These are phyloP conservation scores for Lipomyces sp. DNA, from an alignment of 805 yeast species.

Conservation along the genomic window DNA sequence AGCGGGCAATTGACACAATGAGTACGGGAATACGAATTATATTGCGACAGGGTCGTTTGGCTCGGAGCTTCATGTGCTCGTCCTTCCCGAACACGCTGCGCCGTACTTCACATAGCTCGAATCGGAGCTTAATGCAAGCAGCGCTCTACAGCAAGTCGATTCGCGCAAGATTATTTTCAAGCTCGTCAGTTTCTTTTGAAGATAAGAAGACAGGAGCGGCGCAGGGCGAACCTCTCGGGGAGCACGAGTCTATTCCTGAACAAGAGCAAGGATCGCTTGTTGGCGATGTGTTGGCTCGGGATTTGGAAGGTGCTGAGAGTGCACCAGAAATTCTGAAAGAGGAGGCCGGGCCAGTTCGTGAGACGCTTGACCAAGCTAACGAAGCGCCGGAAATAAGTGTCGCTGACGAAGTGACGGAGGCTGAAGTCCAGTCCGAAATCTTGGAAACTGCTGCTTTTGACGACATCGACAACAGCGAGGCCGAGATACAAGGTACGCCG, in stretches of 20 bases:
- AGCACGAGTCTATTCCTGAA: constrained; percentile 14
- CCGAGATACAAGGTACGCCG: background rate
- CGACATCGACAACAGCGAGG: background rate
- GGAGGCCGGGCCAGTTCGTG: constrained; percentile 4
- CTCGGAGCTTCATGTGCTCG: no score
- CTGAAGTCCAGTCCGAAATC: background rate
- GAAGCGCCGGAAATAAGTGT: background rate
- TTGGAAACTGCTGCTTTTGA: background rate
- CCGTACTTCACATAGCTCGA: no score
- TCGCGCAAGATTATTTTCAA: no score
- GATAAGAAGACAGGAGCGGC: no score
- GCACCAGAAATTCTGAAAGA: constrained; percentile 28
- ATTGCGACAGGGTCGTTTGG: no score
- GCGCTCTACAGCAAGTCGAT: no score
- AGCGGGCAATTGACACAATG: no score
- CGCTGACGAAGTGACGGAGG: background rate
- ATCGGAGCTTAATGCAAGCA: no score
- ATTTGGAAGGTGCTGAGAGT: constrained; percentile 16
- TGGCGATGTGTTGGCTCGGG: constrained; percentile 25
- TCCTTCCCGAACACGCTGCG: no score
- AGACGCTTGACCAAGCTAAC: background rate
- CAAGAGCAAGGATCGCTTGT: constrained; percentile 30
- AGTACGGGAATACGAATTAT: no score
- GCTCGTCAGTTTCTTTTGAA: no score
- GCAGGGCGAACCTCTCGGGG: no score